Percentiles rank a stretch among this genome's conserved stretches.
Evolutionary conservation across 2,329 filamentous ascomycete genomes (phyloP).

Genomic region (Clonostachys rhizophaga): DNA sequence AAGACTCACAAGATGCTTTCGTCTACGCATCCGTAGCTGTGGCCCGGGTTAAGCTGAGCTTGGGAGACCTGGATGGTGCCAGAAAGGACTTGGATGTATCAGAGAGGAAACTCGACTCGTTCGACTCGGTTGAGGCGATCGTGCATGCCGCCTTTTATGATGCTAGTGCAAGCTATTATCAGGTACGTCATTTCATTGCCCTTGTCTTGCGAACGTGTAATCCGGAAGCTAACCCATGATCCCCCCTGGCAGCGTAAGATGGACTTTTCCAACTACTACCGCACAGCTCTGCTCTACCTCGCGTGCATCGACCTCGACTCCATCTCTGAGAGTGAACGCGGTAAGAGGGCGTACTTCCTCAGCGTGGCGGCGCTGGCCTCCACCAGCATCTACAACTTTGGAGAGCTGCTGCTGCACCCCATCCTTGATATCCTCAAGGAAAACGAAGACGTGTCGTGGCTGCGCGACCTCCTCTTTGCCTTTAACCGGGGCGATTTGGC

Average conservation of each 20-base stretch:
- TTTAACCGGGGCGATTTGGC: slow-evolving; percentile 94
- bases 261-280: slow-evolving; percentile 96
- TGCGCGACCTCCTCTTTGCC: slow-evolving; percentile 91
- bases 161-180: slow-evolving; percentile 91
- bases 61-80: slow-evolving; percentile 76
- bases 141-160: slow-evolving; percentile 97
- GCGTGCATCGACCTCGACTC: slow-evolving; percentile 85
- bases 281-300: slow-evolving; percentile 94
- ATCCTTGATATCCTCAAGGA: slow-evolving; percentile 78
- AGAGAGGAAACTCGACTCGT: slow-evolving; percentile 82
- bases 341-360: slow-evolving; percentile 84
- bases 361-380: slow-evolving; percentile 89
- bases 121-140: slow-evolving; percentile 92
- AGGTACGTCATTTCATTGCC: slow-evolving; percentile 36
- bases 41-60: slow-evolving; percentile 77
- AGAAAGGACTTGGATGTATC: slow-evolving; percentile 83
- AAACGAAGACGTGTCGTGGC: slow-evolving; percentile 75
- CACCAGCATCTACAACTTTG: slow-evolving; percentile 97
- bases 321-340: slow-evolving; percentile 70
- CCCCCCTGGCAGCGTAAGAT: slow-evolving; percentile 54
- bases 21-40: slow-evolving; percentile 92
- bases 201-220: background rate
- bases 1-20: slow-evolving; percentile 89
- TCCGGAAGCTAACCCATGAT: slow-evolving; percentile 25
- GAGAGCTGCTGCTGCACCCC: slow-evolving; percentile 94